Conservation (phyloP, 1,284 basidiomycete species). For the Afroboletus lepidellus region DNA sequence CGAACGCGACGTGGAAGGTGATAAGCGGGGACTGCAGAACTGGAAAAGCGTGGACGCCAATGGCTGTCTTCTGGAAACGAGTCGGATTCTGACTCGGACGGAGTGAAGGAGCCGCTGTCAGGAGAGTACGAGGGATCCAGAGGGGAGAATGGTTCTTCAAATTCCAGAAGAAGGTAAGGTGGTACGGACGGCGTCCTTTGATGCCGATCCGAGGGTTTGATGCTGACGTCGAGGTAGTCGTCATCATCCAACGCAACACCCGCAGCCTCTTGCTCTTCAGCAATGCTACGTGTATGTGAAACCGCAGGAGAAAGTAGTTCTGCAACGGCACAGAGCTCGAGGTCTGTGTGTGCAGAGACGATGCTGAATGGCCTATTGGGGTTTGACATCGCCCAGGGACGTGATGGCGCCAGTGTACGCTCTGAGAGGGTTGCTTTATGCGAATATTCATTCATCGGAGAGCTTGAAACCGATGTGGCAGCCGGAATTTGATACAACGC, state of each 20-base stretch:
- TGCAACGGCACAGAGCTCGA: conserved; percentile 38
- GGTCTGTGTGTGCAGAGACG: conserved; percentile 38
- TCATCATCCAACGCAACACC: conserved; percentile 32
- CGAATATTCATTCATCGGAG: conserved; percentile 16
- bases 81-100: conserved; percentile 39
- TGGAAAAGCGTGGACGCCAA: conserved; percentile 24
- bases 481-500: conserved; percentile 15
- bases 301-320: conserved; percentile 37
- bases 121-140: conserved; percentile 20
- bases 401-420: conserved; percentile 26
- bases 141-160: conserved; percentile 33
- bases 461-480: conserved; percentile 9
- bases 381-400: conserved; percentile 16
- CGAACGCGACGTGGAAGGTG: conserved; percentile 26
- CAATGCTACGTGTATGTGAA: conserved; percentile 18
- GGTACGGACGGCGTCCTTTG: conserved; percentile 6
- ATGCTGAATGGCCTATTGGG: conserved; percentile 30
- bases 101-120: conserved; percentile 11
- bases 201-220: conserved; percentile 4
- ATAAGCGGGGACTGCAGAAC: conserved; percentile 20
- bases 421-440: conserved; percentile 28
- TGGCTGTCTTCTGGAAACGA: conserved; percentile 31
- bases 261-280: conserved; percentile 32
- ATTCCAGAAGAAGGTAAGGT: conserved; percentile 32
- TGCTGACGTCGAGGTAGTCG: conserved; percentile 30